Evolutionary conservation across 2,329 filamentous ascomycete genomes (phyloP).

Genomic region (Lachnellula cervina): DNA sequence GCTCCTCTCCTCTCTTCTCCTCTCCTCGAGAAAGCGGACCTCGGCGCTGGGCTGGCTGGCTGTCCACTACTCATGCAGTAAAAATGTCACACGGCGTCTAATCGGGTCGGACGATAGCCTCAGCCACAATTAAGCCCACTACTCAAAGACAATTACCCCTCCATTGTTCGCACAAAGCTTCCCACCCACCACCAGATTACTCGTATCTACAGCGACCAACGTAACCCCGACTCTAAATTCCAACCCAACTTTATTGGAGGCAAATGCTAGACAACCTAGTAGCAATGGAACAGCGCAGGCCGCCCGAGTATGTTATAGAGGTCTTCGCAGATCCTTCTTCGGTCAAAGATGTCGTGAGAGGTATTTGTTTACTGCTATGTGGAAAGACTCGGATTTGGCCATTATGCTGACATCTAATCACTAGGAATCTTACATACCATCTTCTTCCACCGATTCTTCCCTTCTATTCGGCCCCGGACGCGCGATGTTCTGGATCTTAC

Average conservation of each 20-base stretch:
- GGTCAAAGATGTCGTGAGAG: constrained; percentile 90
- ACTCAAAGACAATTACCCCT: neutral
- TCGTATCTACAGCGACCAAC: no score
- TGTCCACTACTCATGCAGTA: no score
- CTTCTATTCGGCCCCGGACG: constrained; percentile 73
- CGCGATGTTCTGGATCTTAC: constrained; percentile 88
- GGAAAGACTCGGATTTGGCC: neutral
- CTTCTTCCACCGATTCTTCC: constrained; percentile 98
- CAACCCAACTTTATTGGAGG: neutral
- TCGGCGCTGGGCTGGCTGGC: neutral
- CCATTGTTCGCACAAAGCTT: neutral
- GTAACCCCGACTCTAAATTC: neutral
- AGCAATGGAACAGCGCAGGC: constrained; percentile 57
- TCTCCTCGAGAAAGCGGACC: neutral
- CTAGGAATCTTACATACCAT: constrained; percentile 90
- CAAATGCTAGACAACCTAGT: constrained; percentile 13
- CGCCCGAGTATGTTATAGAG: constrained; percentile 88
- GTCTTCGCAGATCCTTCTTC: constrained; percentile 87
- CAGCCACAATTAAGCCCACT: no score
- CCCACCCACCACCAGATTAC: neutral
- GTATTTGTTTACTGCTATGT: constrained; percentile 41
- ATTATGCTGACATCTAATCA: constrained; percentile 7
- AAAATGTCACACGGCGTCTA: neutral
- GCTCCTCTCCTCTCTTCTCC: no score
- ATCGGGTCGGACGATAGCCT: neutral